Evolutionary conservation across 2,329 filamentous ascomycete species (phyloP).

Genomic region (Pseudogymnoascus sp.): DNA sequence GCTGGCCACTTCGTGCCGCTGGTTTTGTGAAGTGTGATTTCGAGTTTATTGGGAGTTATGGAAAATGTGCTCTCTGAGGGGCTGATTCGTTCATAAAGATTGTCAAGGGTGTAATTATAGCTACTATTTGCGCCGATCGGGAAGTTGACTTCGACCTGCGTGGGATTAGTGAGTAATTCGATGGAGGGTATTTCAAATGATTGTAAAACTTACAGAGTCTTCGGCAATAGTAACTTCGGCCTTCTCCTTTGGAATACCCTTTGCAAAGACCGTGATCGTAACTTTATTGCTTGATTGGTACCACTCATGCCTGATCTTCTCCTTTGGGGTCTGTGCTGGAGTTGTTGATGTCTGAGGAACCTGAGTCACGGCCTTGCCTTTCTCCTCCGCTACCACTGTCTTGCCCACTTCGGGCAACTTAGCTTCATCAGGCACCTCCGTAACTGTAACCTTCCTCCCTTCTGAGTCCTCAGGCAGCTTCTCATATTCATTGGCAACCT

Average conservation of each 20-base stretch:
- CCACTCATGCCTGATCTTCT: constrained; percentile 63
- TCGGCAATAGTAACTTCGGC: constrained; percentile 38
- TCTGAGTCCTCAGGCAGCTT: constrained; percentile 43
- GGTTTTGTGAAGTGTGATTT: constrained; percentile 65
- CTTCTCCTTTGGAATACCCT: constrained; percentile 53
- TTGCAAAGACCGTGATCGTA: constrained; percentile 58
- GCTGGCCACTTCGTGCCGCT: constrained; percentile 37
- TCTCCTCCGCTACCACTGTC: constrained; percentile 19
- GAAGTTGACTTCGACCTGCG: constrained; percentile 50
- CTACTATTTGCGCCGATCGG: constrained; percentile 42
- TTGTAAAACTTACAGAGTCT: constrained; percentile 18
- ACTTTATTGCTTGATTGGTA: constrained; percentile 57
- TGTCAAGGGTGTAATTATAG: constrained; percentile 56
- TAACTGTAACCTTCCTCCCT: constrained; percentile 36
- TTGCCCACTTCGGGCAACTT: constrained; percentile 32
- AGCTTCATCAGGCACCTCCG: constrained; percentile 45
- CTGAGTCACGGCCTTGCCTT: constrained; percentile 8
- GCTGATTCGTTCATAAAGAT: constrained; percentile 62
- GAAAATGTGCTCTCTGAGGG: constrained; percentile 50
- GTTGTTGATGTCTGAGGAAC: constrained; percentile 9
- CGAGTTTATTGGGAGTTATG: constrained; percentile 72
- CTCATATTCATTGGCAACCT: constrained; percentile 45
- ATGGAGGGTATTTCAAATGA: constrained; percentile 11
- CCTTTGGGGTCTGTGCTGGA: constrained; percentile 35
- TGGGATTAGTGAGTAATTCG: constrained; percentile 16